A percentile compares a stretch with the other conserved stretches of the same genome.
Evolutionary conservation across 1,284 basidiomycete genomes (phyloP).

Genomic region (Cryptococcus floricola): DNA sequence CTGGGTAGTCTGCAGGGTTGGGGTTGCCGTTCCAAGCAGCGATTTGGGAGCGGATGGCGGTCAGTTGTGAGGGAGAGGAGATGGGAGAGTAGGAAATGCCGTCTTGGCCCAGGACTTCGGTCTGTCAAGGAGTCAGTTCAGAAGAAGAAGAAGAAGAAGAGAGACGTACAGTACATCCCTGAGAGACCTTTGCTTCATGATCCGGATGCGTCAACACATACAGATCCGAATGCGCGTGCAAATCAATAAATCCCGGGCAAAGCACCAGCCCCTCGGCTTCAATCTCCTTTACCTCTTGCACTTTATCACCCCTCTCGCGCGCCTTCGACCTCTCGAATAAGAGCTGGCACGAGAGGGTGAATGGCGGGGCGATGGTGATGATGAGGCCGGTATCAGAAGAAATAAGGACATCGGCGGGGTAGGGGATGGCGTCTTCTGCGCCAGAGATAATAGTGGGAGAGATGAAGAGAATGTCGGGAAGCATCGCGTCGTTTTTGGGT

Average conservation of each 20-base stretch:
- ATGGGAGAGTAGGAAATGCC: slow-evolving; percentile 45
- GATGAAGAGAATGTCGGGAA: slow-evolving; percentile 23
- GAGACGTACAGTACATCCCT: slow-evolving; percentile 42
- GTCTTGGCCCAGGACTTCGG: slow-evolving; percentile 48
- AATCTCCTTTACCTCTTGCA: slow-evolving; percentile 11
- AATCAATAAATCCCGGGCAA: slow-evolving; percentile 46
- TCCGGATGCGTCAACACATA: slow-evolving; percentile 40
- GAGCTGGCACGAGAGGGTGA: neutral
- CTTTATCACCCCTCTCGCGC: neutral
- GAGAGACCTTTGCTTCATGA: slow-evolving; percentile 44
- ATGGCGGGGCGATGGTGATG: slow-evolving; percentile 12
- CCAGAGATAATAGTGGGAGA: slow-evolving; percentile 31
- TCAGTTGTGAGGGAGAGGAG: slow-evolving; percentile 15
- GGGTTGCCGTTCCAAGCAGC: slow-evolving; percentile 49
- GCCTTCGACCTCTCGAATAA: neutral
- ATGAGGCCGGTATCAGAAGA: slow-evolving; percentile 20
- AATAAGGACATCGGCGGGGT: slow-evolving; percentile 34
- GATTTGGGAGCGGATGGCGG: slow-evolving; percentile 41
- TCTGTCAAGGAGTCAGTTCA: slow-evolving; percentile 14
- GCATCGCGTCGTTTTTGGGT: neutral
- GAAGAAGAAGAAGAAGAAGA: neutral
- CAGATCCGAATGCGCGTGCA: slow-evolving; percentile 48
- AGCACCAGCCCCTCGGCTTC: slow-evolving; percentile 32
- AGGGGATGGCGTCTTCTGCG: slow-evolving; percentile 21
- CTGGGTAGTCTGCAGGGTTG: slow-evolving; percentile 28